These are phyloP conservation scores for Psilocybe tampanensis DNA, from an alignment of 768 basidiomycete genomes.

Conservation along the genomic window DNA sequence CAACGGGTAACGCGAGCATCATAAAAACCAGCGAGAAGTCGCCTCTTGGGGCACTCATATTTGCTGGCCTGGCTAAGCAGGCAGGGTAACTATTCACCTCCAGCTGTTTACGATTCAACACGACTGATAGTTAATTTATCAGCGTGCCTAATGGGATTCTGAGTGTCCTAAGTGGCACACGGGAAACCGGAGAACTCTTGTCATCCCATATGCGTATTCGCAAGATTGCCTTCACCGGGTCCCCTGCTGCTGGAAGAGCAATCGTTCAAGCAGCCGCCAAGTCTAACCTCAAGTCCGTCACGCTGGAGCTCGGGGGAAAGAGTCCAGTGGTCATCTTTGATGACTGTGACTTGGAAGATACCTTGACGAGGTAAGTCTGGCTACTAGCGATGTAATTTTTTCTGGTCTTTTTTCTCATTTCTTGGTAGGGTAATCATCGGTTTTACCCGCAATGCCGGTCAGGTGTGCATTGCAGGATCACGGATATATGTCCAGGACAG, in stretches of 20 bases:
- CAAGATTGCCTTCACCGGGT: conserved; percentile 79
- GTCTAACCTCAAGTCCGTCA: conserved; percentile 73
- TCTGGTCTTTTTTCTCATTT: background rate
- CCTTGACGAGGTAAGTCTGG: conserved; percentile 35
- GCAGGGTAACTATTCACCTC: conserved; percentile 55
- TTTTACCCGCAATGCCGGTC: conserved; percentile 4
- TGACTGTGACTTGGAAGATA: conserved; percentile 61
- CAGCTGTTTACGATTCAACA: conserved; percentile 19
- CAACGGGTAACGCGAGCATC: conserved; percentile 7
- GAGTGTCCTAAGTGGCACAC: conserved; percentile 14
- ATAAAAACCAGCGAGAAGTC: conserved; percentile 65
- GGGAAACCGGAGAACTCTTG: conserved; percentile 62
- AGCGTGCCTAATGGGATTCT: background rate
- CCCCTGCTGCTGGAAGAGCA: conserved; percentile 66
- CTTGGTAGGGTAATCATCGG: background rate
- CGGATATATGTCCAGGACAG: conserved; percentile 9
- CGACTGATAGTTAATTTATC: background rate
- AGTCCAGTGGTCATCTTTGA: conserved; percentile 62
- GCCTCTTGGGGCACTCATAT: conserved; percentile 59
- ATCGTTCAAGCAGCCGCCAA: conserved; percentile 69
- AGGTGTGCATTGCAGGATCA: conserved; percentile 6
- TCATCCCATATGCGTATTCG: conserved; percentile 60
- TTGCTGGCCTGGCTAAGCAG: conserved; percentile 55
- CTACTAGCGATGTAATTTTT: background rate
- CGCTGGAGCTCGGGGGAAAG: conserved; percentile 76